Evolutionary conservation across 345 rosid genomes (phyloP).

Genomic region (Luvunga scandens): DNA sequence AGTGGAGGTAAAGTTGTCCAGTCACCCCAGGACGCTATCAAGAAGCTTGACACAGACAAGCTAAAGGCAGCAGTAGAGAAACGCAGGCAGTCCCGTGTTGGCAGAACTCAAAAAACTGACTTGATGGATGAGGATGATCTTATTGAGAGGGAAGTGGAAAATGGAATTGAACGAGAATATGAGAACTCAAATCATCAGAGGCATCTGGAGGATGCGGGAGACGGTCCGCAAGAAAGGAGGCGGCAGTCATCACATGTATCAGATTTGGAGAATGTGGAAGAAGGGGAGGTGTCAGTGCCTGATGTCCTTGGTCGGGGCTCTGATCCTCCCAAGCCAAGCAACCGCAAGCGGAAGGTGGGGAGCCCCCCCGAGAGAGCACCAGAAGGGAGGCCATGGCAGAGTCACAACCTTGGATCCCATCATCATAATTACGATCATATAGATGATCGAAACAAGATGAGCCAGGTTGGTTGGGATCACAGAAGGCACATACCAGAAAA

Average conservation of each 20-base stretch:
- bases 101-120: slow-evolving; percentile 31
- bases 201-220: slow-evolving; percentile 24
- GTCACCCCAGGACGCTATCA: slow-evolving; percentile 48
- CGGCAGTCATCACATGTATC: slow-evolving; percentile 24
- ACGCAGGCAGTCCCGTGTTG: slow-evolving; percentile 41
- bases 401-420: slow-evolving; percentile 9
- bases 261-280: slow-evolving; percentile 41
- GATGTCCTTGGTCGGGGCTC: slow-evolving; percentile 10
- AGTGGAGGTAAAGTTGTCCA: slow-evolving; percentile 40
- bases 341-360: slow-evolving; percentile 37
- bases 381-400: slow-evolving; percentile 37
- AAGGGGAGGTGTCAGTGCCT: slow-evolving; percentile 54
- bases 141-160: slow-evolving; percentile 50
- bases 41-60: slow-evolving; percentile 44
- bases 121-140: slow-evolving; percentile 53
- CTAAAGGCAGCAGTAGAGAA: slow-evolving; percentile 50
- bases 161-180: slow-evolving; percentile 34
- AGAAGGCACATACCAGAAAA: slow-evolving; percentile 18
- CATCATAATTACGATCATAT: slow-evolving; percentile 5
- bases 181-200: slow-evolving; percentile 21
- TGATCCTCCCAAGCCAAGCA: slow-evolving; percentile 26
- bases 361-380: slow-evolving; percentile 26
- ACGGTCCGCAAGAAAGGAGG: slow-evolving; percentile 28
- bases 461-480: slow-evolving; percentile 17
- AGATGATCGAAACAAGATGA: slow-evolving; percentile 16